Evolutionary conservation across 2,329 filamentous ascomycete genomes (phyloP), one percentile per base, ranked within the genome.

Genomic region (Aspergillus jensenii): DNA sequence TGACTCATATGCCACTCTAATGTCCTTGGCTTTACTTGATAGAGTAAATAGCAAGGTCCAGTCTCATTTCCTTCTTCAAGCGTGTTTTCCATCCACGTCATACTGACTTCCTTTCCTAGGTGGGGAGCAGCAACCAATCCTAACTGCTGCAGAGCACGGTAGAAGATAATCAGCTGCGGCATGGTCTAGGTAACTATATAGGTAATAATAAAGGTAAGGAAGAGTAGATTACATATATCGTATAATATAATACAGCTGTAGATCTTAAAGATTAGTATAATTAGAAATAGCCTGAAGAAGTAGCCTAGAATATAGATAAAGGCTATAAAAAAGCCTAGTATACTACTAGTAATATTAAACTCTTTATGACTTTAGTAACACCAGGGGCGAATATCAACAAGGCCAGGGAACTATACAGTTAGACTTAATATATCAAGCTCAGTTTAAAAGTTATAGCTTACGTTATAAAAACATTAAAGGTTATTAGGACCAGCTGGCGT

Each of bases 151-250:
- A n/a, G n/a, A n/a, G n/a, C n/a, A n/a, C n/a, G n/a, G 2, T 87
- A 82, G 64, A 88, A 89, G 2, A 81, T 78, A 31, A 88, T 81
- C 48, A 89, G 78, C 40, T 81, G 72, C 17, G 70, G 69, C 49
- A 89, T 75, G 6, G 71, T 76, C 0, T 83, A 82, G 0, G 85
- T 79, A 3, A 89, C 75, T 1, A 85, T 88, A 58, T 86, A 88
- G 0, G 84, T 87, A 61, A 90, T 81, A 46, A 84, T 84, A 76
- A 85, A 89, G 2, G 82, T 68, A 56, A 85, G 80, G 69, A 89
- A 90, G 58, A 85, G 78, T 5, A 80, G 67, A 61, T 86, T 90
- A 56, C 84, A 82, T 2, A 67, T 70, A 21, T 82, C 79, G 60
- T 89, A 79, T 35, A 90, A 70, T 2, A 79, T 71, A 4, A 84